Base-by-base conservation (phyloP, 495 filamentous ascomycete genomes). In the Amorphotheca resinae region DNA sequence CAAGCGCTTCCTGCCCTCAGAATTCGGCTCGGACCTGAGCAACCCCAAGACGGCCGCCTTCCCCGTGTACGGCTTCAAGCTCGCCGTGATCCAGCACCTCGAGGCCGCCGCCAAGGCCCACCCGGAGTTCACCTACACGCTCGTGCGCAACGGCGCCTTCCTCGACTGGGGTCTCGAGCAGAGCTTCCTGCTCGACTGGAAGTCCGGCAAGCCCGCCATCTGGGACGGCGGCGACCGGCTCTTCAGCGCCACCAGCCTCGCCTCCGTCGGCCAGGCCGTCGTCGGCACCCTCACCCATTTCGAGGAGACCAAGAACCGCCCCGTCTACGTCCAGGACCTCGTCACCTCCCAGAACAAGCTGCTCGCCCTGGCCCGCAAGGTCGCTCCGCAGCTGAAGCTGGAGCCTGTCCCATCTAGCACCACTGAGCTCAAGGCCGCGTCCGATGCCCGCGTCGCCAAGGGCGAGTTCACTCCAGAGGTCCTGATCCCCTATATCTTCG, bases 1-100 rank as follows among this genome's bases (percentile, higher is more conserved):
- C 0, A 62, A 68, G 52, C 69, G 77, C 17, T 76, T 79, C 47
- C 59, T 85, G 20, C 80, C 79, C 0, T 74, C 72, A 14, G 78
- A 82, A 45, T 84, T 73, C 45, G 80, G 79, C 15, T 51, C 47
- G 8, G 55, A 74, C 40, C 59, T 56, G 33, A 22, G 34, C 33
- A 55, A 70, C 37, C 50, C 58, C 7, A 56, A 63, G 11, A 46
- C 50, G 2, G 16, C 46, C 2, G 32, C 50, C 4, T 49, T 70
- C 0, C 63, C 66, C 5, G 48, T 73, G 30, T 71, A 64, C 49
- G 53, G 42, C 2, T 46, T 48, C 35, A 77, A 77, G 51, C 37
- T 70, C 26, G 48, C 52, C 0, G 38, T 66, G 1, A 40, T 64
- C 32, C 49, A 72, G 3, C 54, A 62, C 16, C 49, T 73, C 21